Evolutionary conservation across 768 basidiomycete species (phyloP), one percentile per base, ranked within the genome.

Genomic region (Lactarius pseudohatsudake): DNA sequence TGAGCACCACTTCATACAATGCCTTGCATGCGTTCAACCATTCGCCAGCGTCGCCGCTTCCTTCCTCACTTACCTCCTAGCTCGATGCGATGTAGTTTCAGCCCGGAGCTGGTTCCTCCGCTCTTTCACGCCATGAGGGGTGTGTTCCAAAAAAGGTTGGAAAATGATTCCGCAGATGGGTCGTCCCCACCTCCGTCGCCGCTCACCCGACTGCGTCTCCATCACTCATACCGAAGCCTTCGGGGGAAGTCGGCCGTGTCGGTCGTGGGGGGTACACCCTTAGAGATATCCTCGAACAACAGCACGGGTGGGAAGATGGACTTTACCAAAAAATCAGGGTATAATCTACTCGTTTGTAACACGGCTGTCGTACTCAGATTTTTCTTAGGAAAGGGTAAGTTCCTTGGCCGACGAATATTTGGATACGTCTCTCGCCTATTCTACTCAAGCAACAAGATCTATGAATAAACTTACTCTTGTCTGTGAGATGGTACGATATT

Each of bases 261-360:
- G 32, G 59, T 5, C 30, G 10, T 32, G 59, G 59, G 30, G 57
- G 57, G 41, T 58, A 58, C 10, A 26, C 7, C 7, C 38, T 58
- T 13, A 58, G 41, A 41, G 10, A 26, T 16, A 10, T 58, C 22
- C 38, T 58, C 16, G 22, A 41, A 22, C 11, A 41, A 41, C 16
- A 58, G 30, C 57, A 57, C 18, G n/a, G 36, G n/a, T 57, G 57
- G 57, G n/a, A 57, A 57, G 18, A 57, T 57, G 57, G 34, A 34
- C 30, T 57, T 34, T 57, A 57, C 18, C 9, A 57, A 6, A 38
- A 38, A 40, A 57, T 57, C 7, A 38, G 57, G 18, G 57, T 57
- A 57, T 38, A 22, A n/a, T 11, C 18, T 38, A 38, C 36, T 57
- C 6, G n/a, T 38, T 57, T 5, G 10, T 22, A 38, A 20, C 22